Evolutionary conservation across 2,329 filamentous ascomycete species (phyloP).

Genomic region (Fusarium sp.): DNA sequence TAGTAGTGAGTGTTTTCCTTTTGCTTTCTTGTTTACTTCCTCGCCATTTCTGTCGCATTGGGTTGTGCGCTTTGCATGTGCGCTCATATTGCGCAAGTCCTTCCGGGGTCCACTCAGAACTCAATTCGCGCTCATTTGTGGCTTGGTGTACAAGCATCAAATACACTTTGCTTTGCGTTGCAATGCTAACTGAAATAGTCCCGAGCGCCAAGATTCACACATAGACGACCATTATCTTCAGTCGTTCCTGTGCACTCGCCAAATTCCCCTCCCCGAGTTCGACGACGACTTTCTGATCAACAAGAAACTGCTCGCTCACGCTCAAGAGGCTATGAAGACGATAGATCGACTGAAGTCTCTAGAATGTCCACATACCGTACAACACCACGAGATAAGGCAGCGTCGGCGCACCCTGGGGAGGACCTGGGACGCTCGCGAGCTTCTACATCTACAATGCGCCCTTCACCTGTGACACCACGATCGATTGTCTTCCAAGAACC

Average conservation of each 20-base stretch:
- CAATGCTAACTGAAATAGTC: slow-evolving; percentile 54
- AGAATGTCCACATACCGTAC: slow-evolving; percentile 60
- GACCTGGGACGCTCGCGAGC: slow-evolving; percentile 50
- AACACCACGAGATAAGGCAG: slow-evolving; percentile 56
- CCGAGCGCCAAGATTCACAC: slow-evolving; percentile 58
- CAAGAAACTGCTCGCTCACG: slow-evolving; percentile 57
- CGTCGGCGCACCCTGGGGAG: slow-evolving; percentile 53
- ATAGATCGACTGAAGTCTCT: slow-evolving; percentile 53
- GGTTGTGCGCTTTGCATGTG: slow-evolving; percentile 11
- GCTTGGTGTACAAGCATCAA: background rate
- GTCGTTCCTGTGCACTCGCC: slow-evolving; percentile 61
- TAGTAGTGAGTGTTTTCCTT: slow-evolving; percentile 57
- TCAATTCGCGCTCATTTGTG: slow-evolving; percentile 3
- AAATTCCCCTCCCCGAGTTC: slow-evolving; percentile 62
- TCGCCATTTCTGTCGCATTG: slow-evolving; percentile 10
- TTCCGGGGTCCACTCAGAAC: slow-evolving; percentile 5
- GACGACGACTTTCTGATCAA: slow-evolving; percentile 68
- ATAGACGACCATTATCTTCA: slow-evolving; percentile 65
- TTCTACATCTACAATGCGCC: slow-evolving; percentile 50
- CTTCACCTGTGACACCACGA: slow-evolving; percentile 62
- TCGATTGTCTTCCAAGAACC: slow-evolving; percentile 61
- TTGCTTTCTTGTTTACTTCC: slow-evolving; percentile 5
- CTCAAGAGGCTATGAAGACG: slow-evolving; percentile 56
- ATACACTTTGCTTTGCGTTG: slow-evolving; percentile 13
- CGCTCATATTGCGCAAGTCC: background rate